These are phyloP conservation scores for Penicillium griseofulvum DNA, from an alignment of 2,329 filamentous ascomycete genomes.

Conservation along the genomic window DNA sequence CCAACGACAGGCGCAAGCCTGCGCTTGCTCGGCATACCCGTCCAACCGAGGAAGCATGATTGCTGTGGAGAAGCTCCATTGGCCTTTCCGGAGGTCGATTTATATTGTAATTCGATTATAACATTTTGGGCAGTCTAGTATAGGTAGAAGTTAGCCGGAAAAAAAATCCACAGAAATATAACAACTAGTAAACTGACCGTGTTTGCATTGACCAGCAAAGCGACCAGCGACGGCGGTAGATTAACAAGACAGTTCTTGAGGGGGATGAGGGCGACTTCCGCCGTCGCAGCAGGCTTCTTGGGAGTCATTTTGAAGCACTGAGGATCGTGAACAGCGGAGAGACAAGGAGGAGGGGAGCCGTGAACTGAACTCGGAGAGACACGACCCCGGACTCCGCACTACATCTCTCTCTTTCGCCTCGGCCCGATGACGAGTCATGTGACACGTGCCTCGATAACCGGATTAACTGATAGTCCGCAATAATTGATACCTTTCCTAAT, in stretches of 20 bases:
- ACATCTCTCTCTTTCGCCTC: slow-evolving; percentile 30
- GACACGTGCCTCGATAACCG: slow-evolving; percentile 3
- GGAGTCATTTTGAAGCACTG: slow-evolving; percentile 39
- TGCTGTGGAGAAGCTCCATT: slow-evolving; percentile 54
- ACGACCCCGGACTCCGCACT: slow-evolving; percentile 23
- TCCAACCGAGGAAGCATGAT: slow-evolving; percentile 91
- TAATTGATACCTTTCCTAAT: slow-evolving; percentile 5
- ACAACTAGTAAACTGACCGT: slow-evolving; percentile 59
- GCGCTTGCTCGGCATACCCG: slow-evolving; percentile 92
- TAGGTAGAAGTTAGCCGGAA: slow-evolving; percentile 16
- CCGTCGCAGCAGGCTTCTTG: slow-evolving; percentile 61
- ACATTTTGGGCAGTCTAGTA: slow-evolving; percentile 87
- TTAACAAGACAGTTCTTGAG: slow-evolving; percentile 95
- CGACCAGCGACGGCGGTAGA: slow-evolving; percentile 78
- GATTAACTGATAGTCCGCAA: slow-evolving; percentile 1
- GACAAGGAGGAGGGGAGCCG: slow-evolving; percentile 13
- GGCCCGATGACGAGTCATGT: slow-evolving; percentile 22
- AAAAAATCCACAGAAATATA: slow-evolving; percentile 4
- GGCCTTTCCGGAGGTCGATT: slow-evolving; percentile 55
- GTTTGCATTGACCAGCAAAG: slow-evolving; percentile 82
- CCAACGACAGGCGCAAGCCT: slow-evolving; percentile 70
- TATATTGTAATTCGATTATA: slow-evolving; percentile 83
- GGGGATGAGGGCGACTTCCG: slow-evolving; percentile 80
- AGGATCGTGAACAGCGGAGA: slow-evolving; percentile 9
- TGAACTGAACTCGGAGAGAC: slow-evolving; percentile 13